Evolutionary conservation across 257 asterid species (phyloP), one percentile per base, ranked within the genome.

Genomic region (Cinchona pubescens): DNA sequence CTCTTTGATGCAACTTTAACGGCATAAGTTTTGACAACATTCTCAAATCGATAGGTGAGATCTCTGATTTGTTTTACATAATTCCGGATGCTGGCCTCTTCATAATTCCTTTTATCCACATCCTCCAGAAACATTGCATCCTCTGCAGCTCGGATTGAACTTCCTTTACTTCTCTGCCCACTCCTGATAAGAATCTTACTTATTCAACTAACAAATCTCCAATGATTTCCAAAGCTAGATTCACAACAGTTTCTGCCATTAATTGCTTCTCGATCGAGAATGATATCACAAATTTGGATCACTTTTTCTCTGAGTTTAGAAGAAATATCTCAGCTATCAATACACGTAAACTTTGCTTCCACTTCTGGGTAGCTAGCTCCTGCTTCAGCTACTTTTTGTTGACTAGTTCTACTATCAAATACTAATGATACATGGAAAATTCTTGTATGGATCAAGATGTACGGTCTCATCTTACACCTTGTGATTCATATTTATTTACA

Each of bases 61-160:
- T 30, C 32, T 61, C 58, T 70, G 9, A 77, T 43, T 37, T 78
- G 69, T 5, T 53, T 7, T 0, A 78, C 69, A 61, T 34, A 72
- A 29, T 68, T 42, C 1, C 35, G 74, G 18, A 72, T 19, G 1
- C 16, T 9, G 19, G 10, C 59, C 11, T 67, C 71, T 21, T 71
- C 48, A 59, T 64, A 15, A 25, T 73, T 49, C 43, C 37, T 59
- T 25, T 23, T 10, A 40, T 77, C 76, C 0, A 46, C 80, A 4
- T 70, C 72, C 38, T 62, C 64, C 23, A 70, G 48, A 70, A 70
- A 62, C 72, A n/a, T 18, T 63, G 45, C 76, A 69, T 77, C 3
- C 11, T 6, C 8, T 69, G 11, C 43, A 76, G 53, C 42, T 76
- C 61, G 18, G 1, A 7, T 46, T 34, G 40, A 35, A 76, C 61